Percentiles rank a stretch among this genome's conserved stretches.
These are phyloP conservation scores for Pyracantha coccinea DNA, from an alignment of 331 rosid genomes.

Conservation along the genomic window DNA sequence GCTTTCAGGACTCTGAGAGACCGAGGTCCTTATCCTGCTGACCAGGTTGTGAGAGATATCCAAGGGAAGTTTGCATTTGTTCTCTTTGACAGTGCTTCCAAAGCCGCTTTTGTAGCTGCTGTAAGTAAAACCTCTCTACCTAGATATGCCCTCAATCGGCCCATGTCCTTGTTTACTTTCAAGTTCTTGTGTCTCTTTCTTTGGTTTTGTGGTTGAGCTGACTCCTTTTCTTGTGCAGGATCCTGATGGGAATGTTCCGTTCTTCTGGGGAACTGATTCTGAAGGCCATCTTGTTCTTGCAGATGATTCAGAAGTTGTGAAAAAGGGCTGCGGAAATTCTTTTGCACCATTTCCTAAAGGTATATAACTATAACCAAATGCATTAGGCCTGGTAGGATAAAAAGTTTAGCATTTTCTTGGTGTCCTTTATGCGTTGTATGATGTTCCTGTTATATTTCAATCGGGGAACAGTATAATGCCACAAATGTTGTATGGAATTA, in stretches of 20 bases:
- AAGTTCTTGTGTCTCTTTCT: background rate
- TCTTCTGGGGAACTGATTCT: conserved; percentile 94
- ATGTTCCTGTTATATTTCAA: background rate
- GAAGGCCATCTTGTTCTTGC: conserved; percentile 82
- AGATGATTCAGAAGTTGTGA: conserved; percentile 54
- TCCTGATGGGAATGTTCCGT: conserved; percentile 77
- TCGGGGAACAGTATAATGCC: background rate
- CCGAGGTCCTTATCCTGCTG: conserved; percentile 93
- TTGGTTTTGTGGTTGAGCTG: conserved; percentile 4
- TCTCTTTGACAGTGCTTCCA: conserved; percentile 67
- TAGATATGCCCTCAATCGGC: background rate
- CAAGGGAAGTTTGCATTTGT: conserved; percentile 86
- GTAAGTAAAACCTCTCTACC: conserved; percentile 42
- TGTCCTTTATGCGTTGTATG: background rate
- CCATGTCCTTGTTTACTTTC: background rate
- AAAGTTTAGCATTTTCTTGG: background rate
- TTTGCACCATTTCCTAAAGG: conserved; percentile 96
- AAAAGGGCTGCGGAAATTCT: conserved; percentile 84
- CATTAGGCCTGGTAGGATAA: background rate
- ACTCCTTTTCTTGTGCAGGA: conserved; percentile 38
- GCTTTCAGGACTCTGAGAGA: conserved; percentile 93
- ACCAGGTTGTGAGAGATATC: conserved; percentile 96
- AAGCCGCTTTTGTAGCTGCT: conserved; percentile 53
- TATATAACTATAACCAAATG: conserved; percentile 26
- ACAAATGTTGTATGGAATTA: background rate